Evolutionary conservation across 1,139 yeast genomes (phyloP).

Genomic region (Magnusiomyces sp.): DNA sequence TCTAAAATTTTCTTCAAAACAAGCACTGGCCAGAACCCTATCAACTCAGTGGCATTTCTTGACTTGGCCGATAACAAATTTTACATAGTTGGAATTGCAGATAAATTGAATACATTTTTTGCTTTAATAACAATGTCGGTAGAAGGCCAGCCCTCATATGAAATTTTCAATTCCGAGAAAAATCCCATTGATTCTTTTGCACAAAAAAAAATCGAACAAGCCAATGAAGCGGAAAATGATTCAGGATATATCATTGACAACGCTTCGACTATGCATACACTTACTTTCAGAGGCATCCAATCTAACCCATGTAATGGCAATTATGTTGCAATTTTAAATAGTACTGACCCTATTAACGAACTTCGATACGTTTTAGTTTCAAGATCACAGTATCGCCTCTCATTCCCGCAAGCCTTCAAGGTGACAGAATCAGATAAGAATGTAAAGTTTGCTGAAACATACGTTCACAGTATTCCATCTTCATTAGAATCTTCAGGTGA

Average conservation of each 20-base stretch:
- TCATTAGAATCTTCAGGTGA: neutral
- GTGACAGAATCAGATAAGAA: neutral
- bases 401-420: neutral
- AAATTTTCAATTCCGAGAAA: neutral
- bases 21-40: too few species aligned
- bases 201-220: neutral
- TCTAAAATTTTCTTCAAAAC: too few species aligned
- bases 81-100: too few species aligned
- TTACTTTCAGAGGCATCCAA: neutral
- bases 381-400: neutral
- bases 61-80: too few species aligned
- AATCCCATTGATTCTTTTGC: neutral
- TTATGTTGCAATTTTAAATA: neutral
- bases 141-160: neutral
- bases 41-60: too few species aligned
- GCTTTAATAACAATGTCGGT: too few species aligned
- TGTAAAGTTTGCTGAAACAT: neutral
- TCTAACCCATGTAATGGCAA: neutral
- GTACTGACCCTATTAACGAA: neutral
- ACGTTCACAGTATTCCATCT: neutral
- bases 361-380: neutral
- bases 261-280: neutral
- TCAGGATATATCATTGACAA: neutral
- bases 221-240: neutral
- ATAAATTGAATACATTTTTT: too few species aligned